A percentile compares a stretch with the other conserved stretches of the same genome.
These are phyloP conservation scores for Barnettozyma populi DNA, from an alignment of 805 yeast species.

Conservation along the genomic window DNA sequence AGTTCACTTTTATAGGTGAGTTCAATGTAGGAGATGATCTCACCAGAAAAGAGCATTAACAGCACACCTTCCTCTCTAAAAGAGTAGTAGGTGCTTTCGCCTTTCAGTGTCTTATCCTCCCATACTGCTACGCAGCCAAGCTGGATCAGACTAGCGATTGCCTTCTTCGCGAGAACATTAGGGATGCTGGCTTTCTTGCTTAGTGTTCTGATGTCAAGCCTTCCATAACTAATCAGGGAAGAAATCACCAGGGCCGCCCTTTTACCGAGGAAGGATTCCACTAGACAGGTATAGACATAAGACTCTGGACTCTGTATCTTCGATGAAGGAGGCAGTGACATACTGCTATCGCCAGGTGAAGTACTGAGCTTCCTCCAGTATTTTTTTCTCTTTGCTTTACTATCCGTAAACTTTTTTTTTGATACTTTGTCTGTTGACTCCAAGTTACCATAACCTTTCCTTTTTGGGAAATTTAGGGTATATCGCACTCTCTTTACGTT, in stretches of 20 bases:
- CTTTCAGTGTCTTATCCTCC: conserved; percentile 34
- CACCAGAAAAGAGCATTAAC: conserved; percentile 69
- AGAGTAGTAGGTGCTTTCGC: conserved; percentile 42
- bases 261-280: conserved; percentile 61
- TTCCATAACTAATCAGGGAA: conserved; percentile 59
- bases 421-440: too few relatives aligned
- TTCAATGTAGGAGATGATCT: conserved; percentile 53
- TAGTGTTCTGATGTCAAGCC: conserved; percentile 54
- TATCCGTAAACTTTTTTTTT: not conserved
- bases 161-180: conserved; percentile 47
- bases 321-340: conserved; percentile 21
- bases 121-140: conserved; percentile 69
- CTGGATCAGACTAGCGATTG: conserved; percentile 74
- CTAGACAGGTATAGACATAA: conserved; percentile 49
- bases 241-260: conserved; percentile 62
- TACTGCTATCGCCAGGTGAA: not conserved
- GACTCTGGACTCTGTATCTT: conserved; percentile 58
- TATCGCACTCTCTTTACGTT: too few relatives aligned
- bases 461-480: not conserved
- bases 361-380: not conserved
- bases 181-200: conserved; percentile 42
- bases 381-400: not conserved
- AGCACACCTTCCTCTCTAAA: conserved; percentile 61
- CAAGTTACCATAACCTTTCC: not conserved
- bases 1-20: conserved; percentile 35